Percentiles rank a stretch among this genome's conserved stretches.
Evolutionary conservation across 768 basidiomycete genomes (phyloP).

Genomic region (Phanerochaete sordida): DNA sequence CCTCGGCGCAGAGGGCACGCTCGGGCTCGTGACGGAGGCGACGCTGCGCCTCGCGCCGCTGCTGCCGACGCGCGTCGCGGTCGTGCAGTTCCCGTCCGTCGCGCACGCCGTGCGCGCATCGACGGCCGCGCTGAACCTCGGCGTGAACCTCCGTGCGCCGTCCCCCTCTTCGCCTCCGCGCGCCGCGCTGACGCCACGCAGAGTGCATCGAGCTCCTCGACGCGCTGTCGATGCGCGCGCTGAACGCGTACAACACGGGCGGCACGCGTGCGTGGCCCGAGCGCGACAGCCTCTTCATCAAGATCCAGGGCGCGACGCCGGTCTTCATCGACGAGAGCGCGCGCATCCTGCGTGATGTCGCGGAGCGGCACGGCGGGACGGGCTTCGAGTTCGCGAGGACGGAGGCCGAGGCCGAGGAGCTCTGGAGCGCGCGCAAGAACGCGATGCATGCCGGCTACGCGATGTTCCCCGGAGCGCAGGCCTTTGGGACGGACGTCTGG

Average conservation of each 20-base stretch:
- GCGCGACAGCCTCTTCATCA: constrained; percentile 78
- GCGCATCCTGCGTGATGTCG: constrained; percentile 51
- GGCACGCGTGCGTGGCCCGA: constrained; percentile 49
- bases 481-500: constrained; percentile 80
- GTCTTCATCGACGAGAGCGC: constrained; percentile 61
- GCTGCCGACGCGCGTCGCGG: constrained; percentile 78
- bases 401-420: constrained; percentile 59
- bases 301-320: constrained; percentile 72
- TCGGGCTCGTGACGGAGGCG: constrained; percentile 90
- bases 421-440: constrained; percentile 79
- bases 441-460: constrained; percentile 56
- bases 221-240: constrained; percentile 60
- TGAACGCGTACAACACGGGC: constrained; percentile 45
- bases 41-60: constrained; percentile 81
- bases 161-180: not conserved
- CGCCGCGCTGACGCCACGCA: constrained; percentile 18
- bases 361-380: constrained; percentile 62
- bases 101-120: constrained; percentile 72
- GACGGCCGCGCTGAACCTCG: constrained; percentile 64
- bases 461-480: constrained; percentile 50
- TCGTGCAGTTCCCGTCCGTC: constrained; percentile 78
- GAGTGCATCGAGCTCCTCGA: constrained; percentile 88
- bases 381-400: constrained; percentile 63
- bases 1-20: constrained; percentile 77
- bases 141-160: constrained; percentile 70